phyloP scores from a whole-genome alignment of 1,284 basidiomycete species.

The Rhodotorula mucilaginosa region DNA sequence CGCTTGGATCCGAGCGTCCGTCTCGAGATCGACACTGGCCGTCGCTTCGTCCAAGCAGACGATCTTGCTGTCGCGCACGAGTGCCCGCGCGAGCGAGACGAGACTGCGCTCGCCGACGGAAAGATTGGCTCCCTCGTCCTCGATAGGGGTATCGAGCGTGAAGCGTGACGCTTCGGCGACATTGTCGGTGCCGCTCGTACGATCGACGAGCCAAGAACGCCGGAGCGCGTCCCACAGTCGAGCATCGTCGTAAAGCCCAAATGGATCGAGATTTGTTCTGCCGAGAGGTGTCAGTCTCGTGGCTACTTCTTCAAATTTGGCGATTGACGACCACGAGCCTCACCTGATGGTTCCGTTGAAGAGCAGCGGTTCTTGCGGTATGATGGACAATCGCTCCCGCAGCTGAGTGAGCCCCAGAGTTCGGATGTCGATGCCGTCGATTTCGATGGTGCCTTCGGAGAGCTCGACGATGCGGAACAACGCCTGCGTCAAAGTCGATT shows the following conservation, averaged over 20 bases:
- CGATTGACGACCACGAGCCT: not conserved
- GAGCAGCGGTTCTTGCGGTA: slow-evolving; percentile 66
- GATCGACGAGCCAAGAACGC: slow-evolving; percentile 47
- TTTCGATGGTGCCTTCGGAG: slow-evolving; percentile 61
- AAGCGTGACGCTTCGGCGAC: slow-evolving; percentile 51
- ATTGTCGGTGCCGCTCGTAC: slow-evolving; percentile 23
- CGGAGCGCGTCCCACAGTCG: slow-evolving; percentile 48
- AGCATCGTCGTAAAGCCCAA: slow-evolving; percentile 48
- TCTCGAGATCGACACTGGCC: slow-evolving; percentile 73
- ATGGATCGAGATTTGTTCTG: slow-evolving; percentile 50
- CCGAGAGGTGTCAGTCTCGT: slow-evolving; percentile 34
- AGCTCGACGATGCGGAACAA: slow-evolving; percentile 72
- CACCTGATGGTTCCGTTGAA: slow-evolving; percentile 52
- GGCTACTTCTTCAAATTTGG: too few relatives aligned
- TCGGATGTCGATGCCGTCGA: slow-evolving; percentile 64
- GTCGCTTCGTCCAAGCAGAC: slow-evolving; percentile 78
- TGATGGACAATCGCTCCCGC: slow-evolving; percentile 64
- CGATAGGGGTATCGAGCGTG: slow-evolving; percentile 72
- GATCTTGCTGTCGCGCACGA: slow-evolving; percentile 71
- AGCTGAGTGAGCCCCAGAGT: slow-evolving; percentile 58
- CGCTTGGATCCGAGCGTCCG: slow-evolving; percentile 67
- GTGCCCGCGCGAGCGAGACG: slow-evolving; percentile 73
- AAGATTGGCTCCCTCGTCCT: slow-evolving; percentile 82
- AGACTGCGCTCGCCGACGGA: slow-evolving; percentile 63
- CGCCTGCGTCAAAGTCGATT: slow-evolving; percentile 66